phyloP scores from a whole-genome alignment of 495 filamentous ascomycete species.

The Aspergillus kassunensis region DNA sequence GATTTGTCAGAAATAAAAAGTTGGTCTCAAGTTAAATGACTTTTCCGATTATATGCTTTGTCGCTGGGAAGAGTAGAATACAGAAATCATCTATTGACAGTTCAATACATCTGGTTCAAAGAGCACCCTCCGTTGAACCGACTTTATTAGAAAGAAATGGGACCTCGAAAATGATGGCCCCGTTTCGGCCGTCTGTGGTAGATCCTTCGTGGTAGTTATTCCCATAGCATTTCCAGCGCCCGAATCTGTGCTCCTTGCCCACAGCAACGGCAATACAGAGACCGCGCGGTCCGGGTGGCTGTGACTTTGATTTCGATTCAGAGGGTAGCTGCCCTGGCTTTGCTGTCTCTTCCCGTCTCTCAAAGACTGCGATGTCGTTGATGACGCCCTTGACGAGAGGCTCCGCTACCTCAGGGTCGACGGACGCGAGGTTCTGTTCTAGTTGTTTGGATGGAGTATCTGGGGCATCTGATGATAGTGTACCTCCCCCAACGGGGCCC shows the following conservation, averaged over 20 bases:
- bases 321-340: slow-evolving; percentile 22
- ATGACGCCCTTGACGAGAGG: slow-evolving; percentile 66
- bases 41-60: slow-evolving; percentile 16
- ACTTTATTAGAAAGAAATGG: slow-evolving; percentile 37
- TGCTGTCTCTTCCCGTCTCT: slow-evolving; percentile 44
- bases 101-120: slow-evolving; percentile 9
- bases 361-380: slow-evolving; percentile 82
- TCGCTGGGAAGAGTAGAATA: slow-evolving; percentile 17
- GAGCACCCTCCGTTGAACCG: not conserved
- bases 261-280: slow-evolving; percentile 77
- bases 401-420: slow-evolving; percentile 20
- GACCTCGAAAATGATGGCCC: slow-evolving; percentile 76
- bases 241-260: slow-evolving; percentile 81
- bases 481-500: slow-evolving; percentile 56
- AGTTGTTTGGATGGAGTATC: slow-evolving; percentile 39
- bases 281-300: slow-evolving; percentile 54
- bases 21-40: not conserved
- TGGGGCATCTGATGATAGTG: slow-evolving; percentile 13
- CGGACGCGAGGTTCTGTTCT: slow-evolving; percentile 28
- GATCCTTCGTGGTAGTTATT: slow-evolving; percentile 38
- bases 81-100: slow-evolving; percentile 6
- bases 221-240: slow-evolving; percentile 60
- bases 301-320: slow-evolving; percentile 42
- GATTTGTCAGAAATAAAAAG: too few species aligned
- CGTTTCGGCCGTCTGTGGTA: slow-evolving; percentile 65